Evolutionary conservation across 2,329 filamentous ascomycete species (phyloP).

Genomic region (Alternaria sp.): DNA sequence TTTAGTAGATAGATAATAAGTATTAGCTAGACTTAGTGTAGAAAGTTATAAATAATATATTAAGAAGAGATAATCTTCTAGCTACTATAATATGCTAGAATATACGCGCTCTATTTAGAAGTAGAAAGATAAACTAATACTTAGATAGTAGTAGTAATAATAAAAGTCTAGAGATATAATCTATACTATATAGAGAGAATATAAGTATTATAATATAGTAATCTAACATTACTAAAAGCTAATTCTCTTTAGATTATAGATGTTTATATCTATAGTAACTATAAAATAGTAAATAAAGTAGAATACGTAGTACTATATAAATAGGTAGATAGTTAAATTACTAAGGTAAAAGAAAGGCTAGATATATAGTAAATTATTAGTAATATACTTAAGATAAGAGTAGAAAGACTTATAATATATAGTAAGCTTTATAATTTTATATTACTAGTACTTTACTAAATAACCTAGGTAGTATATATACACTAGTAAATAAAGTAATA

Average conservation of each 20-base stretch:
- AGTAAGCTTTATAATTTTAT: conserved; percentile 13
- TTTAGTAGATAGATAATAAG: conserved; percentile 17
- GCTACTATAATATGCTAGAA: background rate
- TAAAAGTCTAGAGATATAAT: conserved; percentile 6
- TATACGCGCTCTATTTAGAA: background rate
- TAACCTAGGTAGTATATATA: conserved; percentile 13
- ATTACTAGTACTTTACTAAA: conserved; percentile 3
- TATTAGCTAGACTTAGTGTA: conserved; percentile 10
- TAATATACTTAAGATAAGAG: conserved; percentile 9
- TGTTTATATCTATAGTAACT: conserved; percentile 18
- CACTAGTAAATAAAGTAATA: conserved; percentile 9
- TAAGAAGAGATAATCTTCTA: conserved; percentile 9
- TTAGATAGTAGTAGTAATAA: conserved; percentile 1
- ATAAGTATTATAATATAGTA: background rate
- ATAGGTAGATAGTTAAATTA: conserved; percentile 4
- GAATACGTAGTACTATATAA: conserved; percentile 7
- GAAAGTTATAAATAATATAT: conserved; percentile 10
- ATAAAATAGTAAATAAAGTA: conserved; percentile 9
- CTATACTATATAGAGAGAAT: conserved; percentile 13
- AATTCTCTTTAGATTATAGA: conserved; percentile 17
- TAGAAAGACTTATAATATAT: conserved; percentile 17
- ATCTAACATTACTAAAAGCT: background rate
- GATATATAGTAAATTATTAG: conserved; percentile 16
- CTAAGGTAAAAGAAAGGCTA: conserved; percentile 11
- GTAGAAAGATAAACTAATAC: conserved; percentile 1